Percentiles rank a stretch among this genome's conserved stretches.
phyloP scores from a whole-genome alignment of 495 filamentous ascomycete species.

The Neurospora sp. region DNA sequence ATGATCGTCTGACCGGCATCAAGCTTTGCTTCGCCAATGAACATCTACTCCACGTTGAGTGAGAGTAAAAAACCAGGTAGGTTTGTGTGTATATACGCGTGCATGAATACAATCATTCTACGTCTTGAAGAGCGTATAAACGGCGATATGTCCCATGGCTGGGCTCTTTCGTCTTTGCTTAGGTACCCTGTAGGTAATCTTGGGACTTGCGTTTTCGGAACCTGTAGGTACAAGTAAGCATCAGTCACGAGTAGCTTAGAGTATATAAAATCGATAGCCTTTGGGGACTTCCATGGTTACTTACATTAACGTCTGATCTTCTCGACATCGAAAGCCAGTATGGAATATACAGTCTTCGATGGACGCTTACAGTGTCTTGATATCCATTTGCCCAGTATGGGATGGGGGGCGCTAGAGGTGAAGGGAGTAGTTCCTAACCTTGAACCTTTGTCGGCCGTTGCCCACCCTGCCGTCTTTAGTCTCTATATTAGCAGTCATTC shows the following conservation, averaged over 20 bases:
- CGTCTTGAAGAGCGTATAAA: neutral
- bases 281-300: neutral
- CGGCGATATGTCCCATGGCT: neutral
- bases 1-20: no score
- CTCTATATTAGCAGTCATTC: neutral
- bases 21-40: no score
- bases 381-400: neutral
- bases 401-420: neutral
- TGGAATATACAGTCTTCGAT: neutral
- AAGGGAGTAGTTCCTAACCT: neutral
- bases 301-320: neutral
- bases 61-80: no score
- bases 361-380: neutral
- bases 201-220: neutral
- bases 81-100: neutral
- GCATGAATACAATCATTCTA: neutral
- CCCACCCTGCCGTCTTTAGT: neutral
- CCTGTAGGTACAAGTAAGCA: neutral
- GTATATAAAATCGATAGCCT: neutral
- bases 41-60: no score
- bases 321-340: neutral
- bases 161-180: neutral
- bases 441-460: neutral
- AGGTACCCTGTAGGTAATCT: neutral
- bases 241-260: neutral